Base-by-base conservation (phyloP, 306 rosid genomes). In the Quercus aquifolioides region DNA sequence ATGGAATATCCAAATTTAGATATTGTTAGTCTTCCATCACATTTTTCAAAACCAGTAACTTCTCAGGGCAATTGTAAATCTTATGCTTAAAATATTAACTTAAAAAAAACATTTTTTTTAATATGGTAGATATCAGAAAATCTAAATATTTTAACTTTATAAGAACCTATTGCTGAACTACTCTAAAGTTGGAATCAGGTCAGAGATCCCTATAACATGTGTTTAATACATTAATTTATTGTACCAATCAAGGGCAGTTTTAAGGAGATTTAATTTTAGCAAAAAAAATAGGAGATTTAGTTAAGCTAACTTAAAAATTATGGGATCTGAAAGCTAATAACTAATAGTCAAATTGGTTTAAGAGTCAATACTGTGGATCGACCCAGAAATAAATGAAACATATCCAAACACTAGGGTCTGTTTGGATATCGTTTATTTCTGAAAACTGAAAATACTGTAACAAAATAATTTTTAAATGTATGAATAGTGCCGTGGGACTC, bases 401-500 rank as follows among this genome's bases (percentile, higher is more conserved):
- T 3, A 28, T 63, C 8, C 38, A 49, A 10, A 49, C 14, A 49
- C 7, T 31, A 31, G 0, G 1, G 35, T 31, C 0, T 4, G 1
- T 31, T 31, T 4, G 1, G 5, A 4, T 31, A 31, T 1, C 1
- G 5, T 1, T 31, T 31, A 31, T 31, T 31, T 0, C 1, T 31
- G 5, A 31, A 31, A 31, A 31, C 1, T 31, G 0, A 31, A 31
- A 31, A 31, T 4, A 31, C 0, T 31, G 6, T 31, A 4, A 1
- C 0, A 31, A 31, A 31, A 31, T 31, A 31, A 31, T 31, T 31
- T 31, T 31, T 31, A 31, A 31, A 31, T 31, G 1, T 31, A 6
- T 31, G 1, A 31, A 31, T 31, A 31, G 35, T 31, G 0, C 0
- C 0, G 6, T 31, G 0, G 0, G 6, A 31, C 6, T 0, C 1